Evolutionary conservation across 306 rosid genomes (phyloP), one percentile per base, ranked within the genome.

Genomic region (Biancaea sappan): DNA sequence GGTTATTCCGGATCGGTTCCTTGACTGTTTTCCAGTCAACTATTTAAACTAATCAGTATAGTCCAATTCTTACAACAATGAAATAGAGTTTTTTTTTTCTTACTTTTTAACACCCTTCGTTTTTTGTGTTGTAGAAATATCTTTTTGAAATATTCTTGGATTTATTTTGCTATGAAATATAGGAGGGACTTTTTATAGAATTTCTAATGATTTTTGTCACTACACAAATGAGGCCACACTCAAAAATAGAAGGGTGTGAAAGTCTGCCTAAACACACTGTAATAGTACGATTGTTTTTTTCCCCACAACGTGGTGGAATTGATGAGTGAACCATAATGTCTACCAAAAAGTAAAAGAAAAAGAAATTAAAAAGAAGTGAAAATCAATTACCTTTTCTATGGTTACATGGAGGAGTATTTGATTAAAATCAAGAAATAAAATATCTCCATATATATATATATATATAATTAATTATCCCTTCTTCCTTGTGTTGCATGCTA

Each of bases 401-500:
- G 71, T 72, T 59, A 56, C 69, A 56, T 75, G 47, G 25, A 26
- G 28, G 37, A 21, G 58, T 69, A 76, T 53, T 53, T 74, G 85
- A 81, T 78, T 78, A 66, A 71, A 69, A 77, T 77, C 72, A 31
- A 48, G 85, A 76, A 81, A 74, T 78, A 81, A 10, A 76, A 75
- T 66, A 54, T 61, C 18, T 70, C 13, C 74, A 81, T 78, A n/a
- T n/a, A n/a, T n/a, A n/a, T n/a, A n/a, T n/a, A n/a, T n/a, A n/a
- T n/a, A n/a, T n/a, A n/a, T n/a, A n/a, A n/a, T n/a, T n/a, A 76
- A 85, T 85, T 66, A 81, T 77, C 43, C 63, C 52, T 78, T 53
- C 82, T 84, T 77, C 83, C 88, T 80, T 81, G 67, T 78, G 68
- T 76, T 85, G 80, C 89, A 82, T 82, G 89, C 82, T 79, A 82